These are phyloP conservation scores for Ochetophila trinervis DNA, from an alignment of 306 rosid genomes.

Conservation along the genomic window DNA sequence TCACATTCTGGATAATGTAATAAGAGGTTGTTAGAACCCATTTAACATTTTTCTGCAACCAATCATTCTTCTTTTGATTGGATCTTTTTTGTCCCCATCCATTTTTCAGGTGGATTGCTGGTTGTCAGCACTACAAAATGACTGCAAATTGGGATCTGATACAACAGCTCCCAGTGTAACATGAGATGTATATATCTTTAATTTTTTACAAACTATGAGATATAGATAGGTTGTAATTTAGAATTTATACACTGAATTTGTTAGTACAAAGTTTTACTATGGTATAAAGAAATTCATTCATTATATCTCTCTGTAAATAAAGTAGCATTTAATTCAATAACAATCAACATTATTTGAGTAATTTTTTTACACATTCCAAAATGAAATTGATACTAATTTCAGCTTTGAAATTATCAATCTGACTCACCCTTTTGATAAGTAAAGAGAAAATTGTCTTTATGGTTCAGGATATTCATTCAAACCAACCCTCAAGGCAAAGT, in stretches of 20 bases:
- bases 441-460: too few relatives aligned
- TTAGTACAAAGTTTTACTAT: slow-evolving; percentile 11
- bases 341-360: neutral
- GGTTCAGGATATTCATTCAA: too few relatives aligned
- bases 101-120: slow-evolving; percentile 68
- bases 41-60: neutral
- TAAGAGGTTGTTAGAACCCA: too few relatives aligned
- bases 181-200: slow-evolving; percentile 14
- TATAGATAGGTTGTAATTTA: slow-evolving; percentile 31
- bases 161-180: slow-evolving; percentile 29
- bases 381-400: too few relatives aligned
- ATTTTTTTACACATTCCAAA: too few relatives aligned
- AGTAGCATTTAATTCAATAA: slow-evolving; percentile 19
- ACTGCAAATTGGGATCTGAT: slow-evolving; percentile 48
- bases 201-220: slow-evolving; percentile 18
- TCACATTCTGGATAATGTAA: neutral
- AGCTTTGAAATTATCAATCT: too few relatives aligned
- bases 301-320: slow-evolving; percentile 20
- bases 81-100: neutral
- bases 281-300: slow-evolving; percentile 8
- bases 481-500: too few relatives aligned
- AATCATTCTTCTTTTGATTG: neutral
- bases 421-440: too few relatives aligned
- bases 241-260: slow-evolving; percentile 6
- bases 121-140: slow-evolving; percentile 52